Conservation (phyloP, 108 stramenopile species). For the Phaeodactylum tricornutum region DNA sequence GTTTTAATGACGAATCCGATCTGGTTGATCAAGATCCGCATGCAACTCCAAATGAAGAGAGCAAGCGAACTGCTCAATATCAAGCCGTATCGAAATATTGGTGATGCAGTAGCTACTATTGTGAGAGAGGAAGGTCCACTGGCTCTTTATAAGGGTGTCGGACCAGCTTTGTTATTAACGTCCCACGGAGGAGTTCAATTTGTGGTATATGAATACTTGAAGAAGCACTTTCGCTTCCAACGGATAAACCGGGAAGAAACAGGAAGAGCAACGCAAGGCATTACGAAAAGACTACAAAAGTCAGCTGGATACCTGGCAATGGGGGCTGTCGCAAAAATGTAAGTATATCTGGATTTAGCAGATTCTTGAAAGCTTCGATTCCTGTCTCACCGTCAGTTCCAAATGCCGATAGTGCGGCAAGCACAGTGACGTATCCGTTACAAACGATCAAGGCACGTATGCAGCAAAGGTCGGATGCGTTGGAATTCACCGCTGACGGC, state of each 20-base stretch:
- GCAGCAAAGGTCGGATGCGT: constrained; percentile 81
- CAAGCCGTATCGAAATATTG: constrained; percentile 63
- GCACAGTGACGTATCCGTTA: constrained; percentile 82
- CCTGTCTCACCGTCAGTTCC: not conserved
- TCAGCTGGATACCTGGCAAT: constrained; percentile 79
- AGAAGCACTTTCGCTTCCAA: constrained; percentile 48
- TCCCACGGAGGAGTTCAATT: constrained; percentile 98
- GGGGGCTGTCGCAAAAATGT: constrained; percentile 81
- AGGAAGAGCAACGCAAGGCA: constrained; percentile 13
- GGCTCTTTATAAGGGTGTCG: constrained; percentile 91
- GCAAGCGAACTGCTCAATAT: constrained; percentile 14
- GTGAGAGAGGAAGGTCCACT: constrained; percentile 82
- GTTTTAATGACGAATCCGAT: constrained; percentile 95
- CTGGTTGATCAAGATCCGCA: constrained; percentile 95
- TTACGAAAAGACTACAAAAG: constrained; percentile 41
- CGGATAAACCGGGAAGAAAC: constrained; percentile 13
- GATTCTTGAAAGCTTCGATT: not conserved
- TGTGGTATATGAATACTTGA: constrained; percentile 91
- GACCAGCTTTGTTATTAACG: constrained; percentile 88
- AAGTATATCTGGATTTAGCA: constrained; percentile 8
- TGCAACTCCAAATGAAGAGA: constrained; percentile 88
- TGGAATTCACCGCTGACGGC: constrained; percentile 58
- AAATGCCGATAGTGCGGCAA: constrained; percentile 41
- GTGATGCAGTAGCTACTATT: constrained; percentile 73
- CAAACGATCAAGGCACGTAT: constrained; percentile 94